phyloP scores from a whole-genome alignment of 306 rosid genomes.

The Oemleria cerasiformis region DNA sequence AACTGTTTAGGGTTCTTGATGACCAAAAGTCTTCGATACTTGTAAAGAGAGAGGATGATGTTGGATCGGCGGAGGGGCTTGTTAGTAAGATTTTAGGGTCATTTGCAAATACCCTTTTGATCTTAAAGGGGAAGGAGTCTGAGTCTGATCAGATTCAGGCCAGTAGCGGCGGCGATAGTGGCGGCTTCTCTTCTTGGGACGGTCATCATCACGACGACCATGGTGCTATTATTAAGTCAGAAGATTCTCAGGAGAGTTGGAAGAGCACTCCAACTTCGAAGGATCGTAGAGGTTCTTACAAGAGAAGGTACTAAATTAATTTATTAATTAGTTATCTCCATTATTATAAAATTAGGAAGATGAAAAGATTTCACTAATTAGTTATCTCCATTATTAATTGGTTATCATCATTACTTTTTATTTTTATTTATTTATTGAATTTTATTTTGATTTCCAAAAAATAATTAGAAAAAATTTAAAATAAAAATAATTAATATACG shows the following conservation, averaged over 20 bases:
- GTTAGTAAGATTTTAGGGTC: constrained; percentile 34
- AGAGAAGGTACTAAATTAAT: constrained; percentile 81
- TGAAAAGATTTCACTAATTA: no score
- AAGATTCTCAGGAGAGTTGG: constrained; percentile 40
- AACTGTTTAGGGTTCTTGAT: constrained; percentile 30
- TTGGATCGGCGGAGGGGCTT: constrained; percentile 32
- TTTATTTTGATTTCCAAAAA: no score
- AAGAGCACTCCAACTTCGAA: constrained; percentile 28
- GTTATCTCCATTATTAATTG: no score
- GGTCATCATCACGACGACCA: background rate
- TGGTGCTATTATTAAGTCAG: constrained; percentile 22
- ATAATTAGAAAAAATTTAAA: no score
- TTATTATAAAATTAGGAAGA: no score
- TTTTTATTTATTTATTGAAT: no score
- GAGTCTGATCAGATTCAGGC: constrained; percentile 12
- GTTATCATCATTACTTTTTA: no score
- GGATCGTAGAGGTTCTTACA: constrained; percentile 53
- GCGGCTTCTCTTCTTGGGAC: constrained; percentile 13
- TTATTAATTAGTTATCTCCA: background rate
- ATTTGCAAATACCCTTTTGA: constrained; percentile 38
- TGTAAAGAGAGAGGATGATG: background rate
- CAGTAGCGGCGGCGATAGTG: background rate
- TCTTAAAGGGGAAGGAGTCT: constrained; percentile 24
- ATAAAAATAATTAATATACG: no score
- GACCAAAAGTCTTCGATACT: background rate